Percentiles rank a stretch among this genome's conserved stretches.
These are phyloP conservation scores for Xylaria multiplex DNA, from an alignment of 2,329 filamentous ascomycete genomes.

Conservation along the genomic window DNA sequence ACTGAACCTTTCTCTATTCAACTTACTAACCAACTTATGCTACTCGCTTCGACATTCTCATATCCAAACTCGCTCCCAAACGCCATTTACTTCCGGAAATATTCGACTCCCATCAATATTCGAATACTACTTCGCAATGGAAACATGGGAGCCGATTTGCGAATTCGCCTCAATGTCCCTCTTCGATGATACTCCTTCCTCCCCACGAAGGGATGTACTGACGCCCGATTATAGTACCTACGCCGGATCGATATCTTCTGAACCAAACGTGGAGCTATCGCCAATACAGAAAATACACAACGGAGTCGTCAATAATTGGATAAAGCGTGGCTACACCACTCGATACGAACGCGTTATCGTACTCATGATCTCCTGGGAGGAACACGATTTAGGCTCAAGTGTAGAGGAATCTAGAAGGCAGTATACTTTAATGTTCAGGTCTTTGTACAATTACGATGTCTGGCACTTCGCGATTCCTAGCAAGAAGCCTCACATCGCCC, in stretches of 20 bases:
- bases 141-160: no score
- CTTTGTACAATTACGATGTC: constrained; percentile 2
- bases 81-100: no score
- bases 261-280: neutral
- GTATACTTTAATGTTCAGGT: neutral
- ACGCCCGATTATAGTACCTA: no score
- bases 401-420: neutral
- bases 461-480: constrained; percentile 8
- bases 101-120: no score
- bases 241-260: neutral
- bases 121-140: no score
- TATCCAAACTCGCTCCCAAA: no score
- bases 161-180: no score
- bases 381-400: neutral
- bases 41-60: no score
- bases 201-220: neutral
- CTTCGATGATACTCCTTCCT: neutral
- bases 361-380: constrained; percentile 12
- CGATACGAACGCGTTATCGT: neutral
- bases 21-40: no score
- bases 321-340: neutral
- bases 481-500: constrained; percentile 5
- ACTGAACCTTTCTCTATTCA: no score
- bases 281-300: neutral
- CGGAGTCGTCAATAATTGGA: neutral